These are phyloP conservation scores for Conidiobolus incongruus DNA, from an alignment of 371 early-diverging fungal genomes.

Conservation along the genomic window DNA sequence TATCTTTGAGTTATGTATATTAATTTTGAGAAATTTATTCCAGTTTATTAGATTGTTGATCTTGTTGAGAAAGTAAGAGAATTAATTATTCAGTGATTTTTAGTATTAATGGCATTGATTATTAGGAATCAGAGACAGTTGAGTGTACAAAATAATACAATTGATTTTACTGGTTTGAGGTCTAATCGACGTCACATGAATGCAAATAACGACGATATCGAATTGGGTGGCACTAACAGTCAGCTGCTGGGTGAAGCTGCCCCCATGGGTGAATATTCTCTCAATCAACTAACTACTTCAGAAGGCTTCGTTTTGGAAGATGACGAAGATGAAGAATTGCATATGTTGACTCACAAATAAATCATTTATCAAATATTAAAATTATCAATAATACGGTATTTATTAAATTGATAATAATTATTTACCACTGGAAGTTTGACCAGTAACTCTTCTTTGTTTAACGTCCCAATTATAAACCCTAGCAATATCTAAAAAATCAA, in stretches of 20 bases:
- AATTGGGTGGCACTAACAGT: background rate
- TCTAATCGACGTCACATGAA: too few species aligned
- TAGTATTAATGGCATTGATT: background rate
- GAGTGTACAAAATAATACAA: conserved; percentile 3
- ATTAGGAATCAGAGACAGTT: conserved; percentile 2
- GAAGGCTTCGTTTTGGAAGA: conserved; percentile 4
- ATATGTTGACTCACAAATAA: too few species aligned
- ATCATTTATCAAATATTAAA: too few species aligned
- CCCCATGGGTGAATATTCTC: conserved; percentile 3
- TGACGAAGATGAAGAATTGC: conserved; percentile 1
- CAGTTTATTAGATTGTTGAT: conserved; percentile 1
- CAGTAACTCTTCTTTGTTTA: conserved; percentile 34
- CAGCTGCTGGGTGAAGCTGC: background rate
- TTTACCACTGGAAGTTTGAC: too few species aligned
- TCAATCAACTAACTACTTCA: conserved; percentile 2
- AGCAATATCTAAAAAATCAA: conserved; percentile 41
- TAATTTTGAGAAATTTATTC: conserved; percentile 1
- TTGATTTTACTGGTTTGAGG: conserved; percentile 2
- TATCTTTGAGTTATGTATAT: background rate
- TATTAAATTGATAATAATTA: too few species aligned
- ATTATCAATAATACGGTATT: too few species aligned
- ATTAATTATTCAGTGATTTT: background rate
- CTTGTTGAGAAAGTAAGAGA: conserved; percentile 1
- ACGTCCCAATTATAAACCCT: conserved; percentile 96
- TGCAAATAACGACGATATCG: background rate